Base-by-base conservation (phyloP, 2,329 filamentous ascomycete genomes). In the Tolypocladium inflatum region DNA sequence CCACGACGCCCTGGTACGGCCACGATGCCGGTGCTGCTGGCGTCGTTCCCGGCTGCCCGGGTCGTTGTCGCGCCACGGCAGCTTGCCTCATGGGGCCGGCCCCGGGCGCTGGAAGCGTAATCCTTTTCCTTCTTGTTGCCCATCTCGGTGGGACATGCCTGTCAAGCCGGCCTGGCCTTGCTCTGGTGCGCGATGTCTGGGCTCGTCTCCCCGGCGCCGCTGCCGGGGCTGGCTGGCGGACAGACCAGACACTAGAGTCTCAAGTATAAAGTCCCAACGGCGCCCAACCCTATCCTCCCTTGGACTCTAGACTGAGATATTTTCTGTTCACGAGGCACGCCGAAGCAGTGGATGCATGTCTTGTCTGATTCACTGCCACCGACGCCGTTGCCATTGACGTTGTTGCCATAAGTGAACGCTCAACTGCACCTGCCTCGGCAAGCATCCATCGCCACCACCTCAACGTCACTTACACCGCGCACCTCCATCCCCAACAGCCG, bases 181-280 rank as follows among this genome's bases (percentile, higher is more conserved):
- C 48, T 13, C 48, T 35, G 48, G 13, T 21, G 48, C 48, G 17
- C 19, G 48, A 33, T 51, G 48, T 35, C 26, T 51, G 48, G 26
- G 26, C 30, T 51, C 30, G 2, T 30, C 9, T 51, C 48, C 43
- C 48, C 48, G 48, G 48, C 30, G 30, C 48, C 45, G 17, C 48
- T 35, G 19, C 30, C 30, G 48, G 48, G 43, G 5, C 43, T 19
- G 43, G 43, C 23, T 7, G 21, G 23, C 45, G 45, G 17, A n/a
- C 30, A 35, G 10, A n/a, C 48, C 17, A 51, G 30, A 35, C 48
- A n/a, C 23, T 9, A 30, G 39, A 23, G 43, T 30, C 48, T 35
- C 17, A 58, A 51, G 55, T 61, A 61, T 62, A 61, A 62, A 60
- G 56, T 54, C 59, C 41, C 58, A 45, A 43, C 48, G 35, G 26